Base-by-base conservation (phyloP, 176 grass and related monocot species). In the Bromus sterilis region DNA sequence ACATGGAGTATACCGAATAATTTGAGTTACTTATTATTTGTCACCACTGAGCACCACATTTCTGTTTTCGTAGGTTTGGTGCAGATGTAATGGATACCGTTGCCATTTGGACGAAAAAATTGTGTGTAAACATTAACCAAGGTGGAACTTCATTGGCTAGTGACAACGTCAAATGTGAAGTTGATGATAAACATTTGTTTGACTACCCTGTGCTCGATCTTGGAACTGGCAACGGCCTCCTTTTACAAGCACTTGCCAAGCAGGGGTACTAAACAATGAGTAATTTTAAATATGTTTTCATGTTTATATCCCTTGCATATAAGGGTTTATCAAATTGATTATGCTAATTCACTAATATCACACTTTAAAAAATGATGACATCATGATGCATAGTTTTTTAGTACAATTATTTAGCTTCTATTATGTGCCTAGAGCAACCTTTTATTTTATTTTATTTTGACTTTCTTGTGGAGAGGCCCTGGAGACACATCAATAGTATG, bases 21-120 rank as follows among this genome's bases (percentile, higher is more conserved):
- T 13, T 40, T 1, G 58, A 7, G 25, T 26, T 82, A 48, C 76
- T 84, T 9, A n/a, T 80, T 70, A 21, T 69, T 18, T 59, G 6
- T 32, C 75, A 9, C 4, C 18, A 75, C 9, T 86, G 43, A 83
- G 5, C 10, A 79, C 6, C 84, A n/a, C 7, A 36, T 83, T 21
- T 77, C 15, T 77, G 7, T 82, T 62, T 59, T 90, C 36, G 32
- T 64, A 99, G 96, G 96, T 99, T 99, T 78, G 96, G 96, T 84
- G 77, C 66, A 51, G 87, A 99, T 89, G 96, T 99, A 75, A 99
- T 99, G 96, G 93, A 90, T 83, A 99, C 91, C 21, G 87, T 95
- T 81, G 93, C 89, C 71, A 39, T 76, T 82, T 99, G 96, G 96
- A 93, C 91, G 15, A 95, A 93, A 83, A 90, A 83, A 26, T 77